Evolutionary conservation across 148 eudicot genomes (phyloP).

Genomic region (Camellia lanceoleosa): DNA sequence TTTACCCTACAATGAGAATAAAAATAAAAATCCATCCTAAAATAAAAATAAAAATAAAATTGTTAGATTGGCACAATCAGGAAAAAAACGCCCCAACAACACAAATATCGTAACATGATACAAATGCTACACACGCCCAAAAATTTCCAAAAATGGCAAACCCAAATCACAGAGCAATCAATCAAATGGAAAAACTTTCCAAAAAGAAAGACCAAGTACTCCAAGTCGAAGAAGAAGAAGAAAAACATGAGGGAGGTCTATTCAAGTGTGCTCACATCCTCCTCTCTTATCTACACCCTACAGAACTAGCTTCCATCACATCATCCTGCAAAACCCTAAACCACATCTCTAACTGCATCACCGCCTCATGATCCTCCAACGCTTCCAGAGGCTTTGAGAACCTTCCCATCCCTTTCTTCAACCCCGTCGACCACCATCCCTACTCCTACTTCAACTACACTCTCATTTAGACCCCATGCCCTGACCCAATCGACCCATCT

Average conservation of each 20-base stretch:
- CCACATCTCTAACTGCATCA: conserved; percentile 37
- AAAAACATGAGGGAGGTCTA: background rate
- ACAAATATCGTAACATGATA: no score
- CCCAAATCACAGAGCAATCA: no score
- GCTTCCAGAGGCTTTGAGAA: conserved; percentile 59
- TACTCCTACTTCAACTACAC: conserved; percentile 58
- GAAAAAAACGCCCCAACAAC: no score
- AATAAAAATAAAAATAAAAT: no score
- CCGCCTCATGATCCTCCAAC: conserved; percentile 52
- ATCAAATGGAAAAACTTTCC: no score
- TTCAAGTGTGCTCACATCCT: conserved; percentile 41
- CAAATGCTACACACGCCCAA: no score
- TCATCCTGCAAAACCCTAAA: conserved; percentile 49
- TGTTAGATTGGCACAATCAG: no score
- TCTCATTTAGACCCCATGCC: conserved; percentile 23
- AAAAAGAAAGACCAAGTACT: background rate
- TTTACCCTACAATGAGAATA: no score
- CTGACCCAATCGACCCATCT: background rate
- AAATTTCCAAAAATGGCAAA: no score
- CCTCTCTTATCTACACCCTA: conserved; percentile 53
- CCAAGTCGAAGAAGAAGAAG: background rate
- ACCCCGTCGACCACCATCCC: conserved; percentile 49
- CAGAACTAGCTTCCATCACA: conserved; percentile 54
- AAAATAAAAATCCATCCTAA: no score
- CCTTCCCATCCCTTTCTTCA: conserved; percentile 59